These are phyloP conservation scores for Fusarium equiseti DNA, from an alignment of 2,329 filamentous ascomycete genomes.

Conservation along the genomic window DNA sequence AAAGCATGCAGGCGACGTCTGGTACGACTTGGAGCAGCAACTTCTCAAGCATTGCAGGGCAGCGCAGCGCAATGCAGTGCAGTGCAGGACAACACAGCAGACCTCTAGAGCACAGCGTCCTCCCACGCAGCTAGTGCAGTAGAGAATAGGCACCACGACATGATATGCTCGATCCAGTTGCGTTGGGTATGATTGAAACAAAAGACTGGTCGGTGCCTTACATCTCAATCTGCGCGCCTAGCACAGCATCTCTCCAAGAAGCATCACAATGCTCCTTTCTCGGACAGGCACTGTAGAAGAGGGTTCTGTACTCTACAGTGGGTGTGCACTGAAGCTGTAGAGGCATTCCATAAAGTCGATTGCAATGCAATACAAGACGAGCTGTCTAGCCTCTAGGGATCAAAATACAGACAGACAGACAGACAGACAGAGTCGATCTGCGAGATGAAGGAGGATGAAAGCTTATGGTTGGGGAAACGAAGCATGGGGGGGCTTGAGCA, in stretches of 20 bases:
- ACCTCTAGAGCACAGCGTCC: conserved; percentile 22
- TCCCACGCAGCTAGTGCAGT: conserved; percentile 32
- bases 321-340: conserved; percentile 11
- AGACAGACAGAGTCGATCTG: conserved; percentile 8
- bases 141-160: conserved; percentile 31
- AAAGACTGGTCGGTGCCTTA: conserved; percentile 44
- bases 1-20: conserved; percentile 37
- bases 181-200: conserved; percentile 13
- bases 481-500: conserved; percentile 41
- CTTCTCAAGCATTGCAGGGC: conserved; percentile 26
- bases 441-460: conserved; percentile 40
- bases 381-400: background rate
- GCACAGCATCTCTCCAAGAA: conserved; percentile 31
- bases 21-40: conserved; percentile 37
- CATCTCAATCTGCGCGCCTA: conserved; percentile 37
- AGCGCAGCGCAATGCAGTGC: too few species aligned
- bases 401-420: background rate
- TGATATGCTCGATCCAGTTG: conserved; percentile 39
- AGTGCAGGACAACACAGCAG: conserved; percentile 35
- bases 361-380: background rate
- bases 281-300: conserved; percentile 9
- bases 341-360: background rate
- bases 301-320: conserved; percentile 21
- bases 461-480: conserved; percentile 51
- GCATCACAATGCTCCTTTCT: conserved; percentile 26